Evolutionary conservation across 257 asterid genomes (phyloP).

Genomic region (Solanum virginianum): DNA sequence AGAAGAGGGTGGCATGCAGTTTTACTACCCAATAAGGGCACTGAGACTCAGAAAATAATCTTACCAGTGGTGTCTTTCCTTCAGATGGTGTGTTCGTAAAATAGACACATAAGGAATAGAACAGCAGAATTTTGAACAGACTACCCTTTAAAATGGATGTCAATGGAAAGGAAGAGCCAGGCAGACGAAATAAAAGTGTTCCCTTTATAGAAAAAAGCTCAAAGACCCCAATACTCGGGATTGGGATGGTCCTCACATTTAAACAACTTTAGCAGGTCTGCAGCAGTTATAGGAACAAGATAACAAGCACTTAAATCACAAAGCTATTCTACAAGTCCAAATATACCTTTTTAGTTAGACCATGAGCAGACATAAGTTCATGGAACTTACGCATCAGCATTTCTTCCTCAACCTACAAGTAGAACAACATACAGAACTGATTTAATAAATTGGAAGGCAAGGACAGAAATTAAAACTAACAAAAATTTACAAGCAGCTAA

Average conservation of each 20-base stretch:
- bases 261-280: background rate
- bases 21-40: background rate
- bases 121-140: background rate
- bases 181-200: background rate
- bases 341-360: conserved; percentile 36
- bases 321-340: background rate
- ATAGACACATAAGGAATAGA: background rate
- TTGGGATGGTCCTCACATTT: background rate
- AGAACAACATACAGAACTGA: background rate
- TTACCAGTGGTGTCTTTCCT: background rate
- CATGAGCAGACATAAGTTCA: conserved; percentile 68
- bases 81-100: background rate
- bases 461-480: background rate
- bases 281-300: background rate
- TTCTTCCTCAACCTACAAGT: conserved; percentile 76
- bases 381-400: conserved; percentile 87
- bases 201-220: background rate
- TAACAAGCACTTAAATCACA: background rate
- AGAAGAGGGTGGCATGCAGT: background rate
- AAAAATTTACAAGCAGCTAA: background rate
- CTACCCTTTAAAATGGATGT: background rate
- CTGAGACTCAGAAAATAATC: background rate
- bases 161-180: background rate
- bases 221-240: background rate
- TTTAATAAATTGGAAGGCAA: background rate